Evolutionary conservation across 345 rosid genomes (phyloP).

Genomic region (Salix viminalis): DNA sequence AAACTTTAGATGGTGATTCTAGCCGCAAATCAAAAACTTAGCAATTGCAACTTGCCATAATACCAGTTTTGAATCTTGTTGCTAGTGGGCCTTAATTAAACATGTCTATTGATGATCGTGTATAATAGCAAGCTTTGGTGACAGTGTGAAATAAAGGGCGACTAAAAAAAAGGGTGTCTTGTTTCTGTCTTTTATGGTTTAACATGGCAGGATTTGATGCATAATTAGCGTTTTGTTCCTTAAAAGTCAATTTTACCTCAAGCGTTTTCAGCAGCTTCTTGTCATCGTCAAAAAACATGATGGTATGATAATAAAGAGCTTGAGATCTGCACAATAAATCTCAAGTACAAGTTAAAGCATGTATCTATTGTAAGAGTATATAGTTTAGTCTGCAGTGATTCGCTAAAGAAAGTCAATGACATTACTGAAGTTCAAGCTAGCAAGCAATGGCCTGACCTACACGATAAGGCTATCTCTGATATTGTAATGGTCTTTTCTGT

Average conservation of each 20-base stretch:
- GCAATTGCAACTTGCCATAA: background rate
- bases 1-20: background rate
- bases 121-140: background rate
- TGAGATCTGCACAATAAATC: no score
- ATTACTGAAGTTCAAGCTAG: background rate
- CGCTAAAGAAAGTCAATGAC: background rate
- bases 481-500: background rate
- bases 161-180: background rate
- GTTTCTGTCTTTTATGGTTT: background rate
- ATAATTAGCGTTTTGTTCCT: background rate
- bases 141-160: background rate
- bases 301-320: no score
- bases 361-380: no score
- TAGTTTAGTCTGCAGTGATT: no score
- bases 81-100: background rate
- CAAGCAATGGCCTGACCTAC: background rate
- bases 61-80: background rate
- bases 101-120: background rate
- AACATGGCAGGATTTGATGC: background rate
- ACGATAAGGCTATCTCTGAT: background rate
- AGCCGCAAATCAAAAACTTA: background rate
- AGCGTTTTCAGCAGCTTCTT: background rate
- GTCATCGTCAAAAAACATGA: no score
- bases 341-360: rapidly evolving
- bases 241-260: background rate